Conservation (phyloP, 2,329 filamentous ascomycete genomes). For the Epichloe glyceriae region DNA sequence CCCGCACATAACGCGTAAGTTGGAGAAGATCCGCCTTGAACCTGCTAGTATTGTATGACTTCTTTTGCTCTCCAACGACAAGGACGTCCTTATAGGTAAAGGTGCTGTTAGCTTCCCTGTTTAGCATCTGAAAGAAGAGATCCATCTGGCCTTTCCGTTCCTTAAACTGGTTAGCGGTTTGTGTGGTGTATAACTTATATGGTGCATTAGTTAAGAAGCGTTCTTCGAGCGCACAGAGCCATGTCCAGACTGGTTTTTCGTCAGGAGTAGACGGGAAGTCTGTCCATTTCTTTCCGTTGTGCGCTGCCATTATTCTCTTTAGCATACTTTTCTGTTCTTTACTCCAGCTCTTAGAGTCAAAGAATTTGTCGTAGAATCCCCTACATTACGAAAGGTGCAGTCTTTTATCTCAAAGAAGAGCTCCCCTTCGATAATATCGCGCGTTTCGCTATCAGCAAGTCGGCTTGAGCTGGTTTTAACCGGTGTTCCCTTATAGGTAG, state of each 20-base stretch:
- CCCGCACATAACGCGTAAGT: constrained; percentile 9
- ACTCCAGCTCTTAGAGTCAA: constrained; percentile 6
- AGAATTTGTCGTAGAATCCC: constrained; percentile 10
- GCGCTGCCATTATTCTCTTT: constrained; percentile 2
- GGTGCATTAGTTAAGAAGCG: constrained; percentile 6
- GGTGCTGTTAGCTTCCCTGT: not conserved
- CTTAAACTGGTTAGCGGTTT: constrained; percentile 10
- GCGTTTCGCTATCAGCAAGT: constrained; percentile 7
- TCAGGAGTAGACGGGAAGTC: constrained; percentile 7
- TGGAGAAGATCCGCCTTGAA: constrained; percentile 11
- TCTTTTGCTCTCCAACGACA: constrained; percentile 11
- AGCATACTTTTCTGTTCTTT: constrained; percentile 6
- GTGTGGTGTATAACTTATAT: constrained; percentile 9
- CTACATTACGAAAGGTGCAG: constrained; percentile 9
- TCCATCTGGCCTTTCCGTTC: constrained; percentile 12
- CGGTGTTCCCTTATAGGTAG: constrained; percentile 4
- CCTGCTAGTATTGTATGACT: constrained; percentile 4
- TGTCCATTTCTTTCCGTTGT: constrained; percentile 9
- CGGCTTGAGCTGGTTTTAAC: constrained; percentile 4
- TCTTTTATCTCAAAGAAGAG: constrained; percentile 7
- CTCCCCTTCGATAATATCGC: constrained; percentile 3
- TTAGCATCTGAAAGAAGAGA: constrained; percentile 10
- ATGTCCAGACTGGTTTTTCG: constrained; percentile 5
- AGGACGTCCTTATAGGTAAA: constrained; percentile 12
- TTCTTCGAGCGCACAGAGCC: constrained; percentile 4